phyloP scores from a whole-genome alignment of 2,329 filamentous ascomycete genomes.

The Fusarium acutatum region DNA sequence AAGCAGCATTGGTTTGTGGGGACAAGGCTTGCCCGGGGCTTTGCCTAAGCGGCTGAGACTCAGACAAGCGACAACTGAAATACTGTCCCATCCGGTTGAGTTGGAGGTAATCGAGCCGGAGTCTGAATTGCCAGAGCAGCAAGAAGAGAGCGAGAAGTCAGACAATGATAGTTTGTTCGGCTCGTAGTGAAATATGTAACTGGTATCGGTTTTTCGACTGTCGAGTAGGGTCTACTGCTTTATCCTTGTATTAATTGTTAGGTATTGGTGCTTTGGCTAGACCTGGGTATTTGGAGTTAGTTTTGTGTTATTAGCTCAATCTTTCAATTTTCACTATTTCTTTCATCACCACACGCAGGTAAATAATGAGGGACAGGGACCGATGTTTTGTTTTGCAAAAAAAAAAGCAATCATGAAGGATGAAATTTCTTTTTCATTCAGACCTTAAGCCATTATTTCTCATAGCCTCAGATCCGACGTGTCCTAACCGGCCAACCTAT shows the following conservation, averaged over 20 bases:
- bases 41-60: background rate
- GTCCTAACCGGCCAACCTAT: constrained; percentile 52
- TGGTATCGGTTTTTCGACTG: background rate
- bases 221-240: background rate
- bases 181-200: background rate
- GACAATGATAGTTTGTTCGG: background rate
- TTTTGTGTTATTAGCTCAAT: background rate
- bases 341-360: background rate
- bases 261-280: background rate
- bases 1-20: background rate
- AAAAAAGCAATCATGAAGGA: constrained; percentile 39
- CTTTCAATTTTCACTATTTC: background rate
- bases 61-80: background rate
- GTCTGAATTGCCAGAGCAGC: background rate
- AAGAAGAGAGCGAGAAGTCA: background rate
- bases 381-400: constrained; percentile 10
- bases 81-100: background rate
- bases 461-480: constrained; percentile 50
- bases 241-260: background rate
- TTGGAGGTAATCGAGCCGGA: constrained; percentile 3
- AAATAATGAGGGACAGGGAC: background rate
- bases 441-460: constrained; percentile 51
- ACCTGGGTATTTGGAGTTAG: background rate
- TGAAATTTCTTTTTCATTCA: constrained; percentile 49
- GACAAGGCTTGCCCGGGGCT: background rate